Evolutionary conservation across 148 eudicot genomes (phyloP).

Genomic region (Rhododendron griersonianum): DNA sequence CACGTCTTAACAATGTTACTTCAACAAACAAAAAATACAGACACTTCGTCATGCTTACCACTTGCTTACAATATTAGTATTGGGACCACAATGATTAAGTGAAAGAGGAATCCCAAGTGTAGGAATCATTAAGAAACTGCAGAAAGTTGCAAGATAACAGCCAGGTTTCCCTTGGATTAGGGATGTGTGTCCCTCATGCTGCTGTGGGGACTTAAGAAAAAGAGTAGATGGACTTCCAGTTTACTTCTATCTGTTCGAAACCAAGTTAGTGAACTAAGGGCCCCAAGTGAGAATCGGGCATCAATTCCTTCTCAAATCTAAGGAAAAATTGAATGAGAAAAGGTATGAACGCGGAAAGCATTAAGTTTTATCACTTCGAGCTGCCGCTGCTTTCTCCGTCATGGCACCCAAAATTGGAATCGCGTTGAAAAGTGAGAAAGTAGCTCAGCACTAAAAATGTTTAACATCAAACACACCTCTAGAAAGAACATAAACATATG

Average conservation of each 20-base stretch:
- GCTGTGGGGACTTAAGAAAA: not conserved
- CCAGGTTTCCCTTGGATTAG: slow-evolving; percentile 1
- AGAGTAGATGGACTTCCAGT: not conserved
- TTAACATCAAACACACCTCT: not conserved
- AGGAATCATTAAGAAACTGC: slow-evolving; percentile 9
- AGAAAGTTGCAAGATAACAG: not conserved
- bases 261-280: slow-evolving; percentile 12
- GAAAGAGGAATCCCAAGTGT: not conserved
- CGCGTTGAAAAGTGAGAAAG: slow-evolving; percentile 1
- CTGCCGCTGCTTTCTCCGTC: slow-evolving; percentile 7
- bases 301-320: slow-evolving; percentile 8
- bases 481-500: not conserved
- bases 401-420: slow-evolving; percentile 14
- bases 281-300: slow-evolving; percentile 14
- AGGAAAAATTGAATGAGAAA: slow-evolving; percentile 1
- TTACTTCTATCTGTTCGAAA: slow-evolving; percentile 2
- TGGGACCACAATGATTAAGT: not conserved
- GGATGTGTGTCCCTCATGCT: not conserved
- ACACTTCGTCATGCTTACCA: not conserved
- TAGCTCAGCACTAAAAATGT: too few relatives aligned
- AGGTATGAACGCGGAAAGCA: not conserved
- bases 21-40: not conserved
- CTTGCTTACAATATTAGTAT: not conserved
- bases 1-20: not conserved
- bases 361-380: slow-evolving; percentile 8